A percentile compares a stretch with the other conserved stretches of the same genome.
These are phyloP conservation scores for Aureobasidium pullulans DNA, from an alignment of 2,329 filamentous ascomycete genomes.

Conservation along the genomic window DNA sequence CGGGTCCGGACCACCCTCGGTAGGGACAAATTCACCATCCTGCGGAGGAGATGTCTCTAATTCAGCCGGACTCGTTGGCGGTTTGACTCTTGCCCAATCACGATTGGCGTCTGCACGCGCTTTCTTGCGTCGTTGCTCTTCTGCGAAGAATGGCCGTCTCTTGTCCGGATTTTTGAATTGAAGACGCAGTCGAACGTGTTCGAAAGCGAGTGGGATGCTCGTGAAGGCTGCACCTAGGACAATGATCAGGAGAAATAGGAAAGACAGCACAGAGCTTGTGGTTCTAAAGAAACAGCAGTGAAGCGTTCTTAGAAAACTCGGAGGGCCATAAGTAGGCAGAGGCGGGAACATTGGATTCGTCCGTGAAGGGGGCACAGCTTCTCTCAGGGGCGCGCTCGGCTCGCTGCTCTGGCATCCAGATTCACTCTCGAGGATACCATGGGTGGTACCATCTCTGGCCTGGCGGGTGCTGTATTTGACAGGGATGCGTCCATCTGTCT, in stretches of 20 bases:
- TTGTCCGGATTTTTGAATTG: slow-evolving; percentile 55
- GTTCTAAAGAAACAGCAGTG: slow-evolving; percentile 60
- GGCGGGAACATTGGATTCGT: slow-evolving; percentile 81
- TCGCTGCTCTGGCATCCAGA: slow-evolving; percentile 24
- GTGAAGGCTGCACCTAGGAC: slow-evolving; percentile 67
- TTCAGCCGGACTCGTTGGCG: slow-evolving; percentile 1
- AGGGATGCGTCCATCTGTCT: slow-evolving; percentile 25
- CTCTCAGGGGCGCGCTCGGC: slow-evolving; percentile 32
- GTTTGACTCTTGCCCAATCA: slow-evolving; percentile 47
- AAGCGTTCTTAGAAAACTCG: slow-evolving; percentile 56
- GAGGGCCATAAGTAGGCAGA: slow-evolving; percentile 71
- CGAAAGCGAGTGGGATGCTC: slow-evolving; percentile 49
- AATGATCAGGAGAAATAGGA: slow-evolving; percentile 69
- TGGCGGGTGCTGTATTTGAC: slow-evolving; percentile 27
- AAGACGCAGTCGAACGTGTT: slow-evolving; percentile 45
- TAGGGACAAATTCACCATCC: slow-evolving; percentile 58
- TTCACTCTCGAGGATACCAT: slow-evolving; percentile 27
- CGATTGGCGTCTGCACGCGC: slow-evolving; percentile 51
- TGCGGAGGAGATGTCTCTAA: slow-evolving; percentile 15
- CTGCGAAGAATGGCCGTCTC: slow-evolving; percentile 60
- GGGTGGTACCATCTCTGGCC: slow-evolving; percentile 36
- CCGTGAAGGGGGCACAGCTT: slow-evolving; percentile 52
- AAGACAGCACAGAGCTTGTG: slow-evolving; percentile 67
- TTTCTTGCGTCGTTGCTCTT: slow-evolving; percentile 57
- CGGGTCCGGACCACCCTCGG: slow-evolving; percentile 73